These are phyloP conservation scores for Asterella californica DNA, from an alignment of 225 moss, liverwort and hornwort genomes.

Conservation along the genomic window DNA sequence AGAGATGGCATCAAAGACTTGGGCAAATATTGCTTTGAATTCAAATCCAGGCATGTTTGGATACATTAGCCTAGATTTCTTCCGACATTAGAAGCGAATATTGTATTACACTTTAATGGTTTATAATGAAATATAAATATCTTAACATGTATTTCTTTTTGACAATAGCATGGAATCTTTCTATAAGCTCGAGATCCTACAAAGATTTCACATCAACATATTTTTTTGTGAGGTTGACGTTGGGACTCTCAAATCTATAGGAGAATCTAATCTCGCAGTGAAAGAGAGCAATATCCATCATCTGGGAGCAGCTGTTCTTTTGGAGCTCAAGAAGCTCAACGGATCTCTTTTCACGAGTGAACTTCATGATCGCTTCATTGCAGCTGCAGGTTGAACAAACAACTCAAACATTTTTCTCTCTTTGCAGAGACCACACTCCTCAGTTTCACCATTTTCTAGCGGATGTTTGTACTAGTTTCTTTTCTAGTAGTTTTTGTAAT, in stretches of 20 bases:
- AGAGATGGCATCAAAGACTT: constrained; percentile 22
- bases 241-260: background rate
- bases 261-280: background rate
- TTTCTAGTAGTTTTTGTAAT: background rate
- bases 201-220: background rate
- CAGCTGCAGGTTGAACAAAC: constrained; percentile 34
- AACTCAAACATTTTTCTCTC: too few species aligned
- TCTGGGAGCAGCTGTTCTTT: constrained; percentile 32
- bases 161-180: background rate
- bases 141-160: too few species aligned
- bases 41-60: constrained; percentile 11
- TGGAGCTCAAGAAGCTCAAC: constrained; percentile 38
- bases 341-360: constrained; percentile 38
- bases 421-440: background rate
- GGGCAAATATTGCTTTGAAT: constrained; percentile 22
- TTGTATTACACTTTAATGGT: background rate
- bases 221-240: background rate
- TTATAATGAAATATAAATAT: too few species aligned
- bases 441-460: background rate
- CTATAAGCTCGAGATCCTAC: background rate
- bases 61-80: background rate
- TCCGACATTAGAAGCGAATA: too few species aligned
- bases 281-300: constrained; percentile 31
- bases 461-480: background rate
- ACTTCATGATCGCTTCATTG: constrained; percentile 44